A percentile compares a stretch with the other conserved stretches of the same genome.
Conservation (phyloP, 31 red algal genomes). For the Endocladia muricata region DNA sequence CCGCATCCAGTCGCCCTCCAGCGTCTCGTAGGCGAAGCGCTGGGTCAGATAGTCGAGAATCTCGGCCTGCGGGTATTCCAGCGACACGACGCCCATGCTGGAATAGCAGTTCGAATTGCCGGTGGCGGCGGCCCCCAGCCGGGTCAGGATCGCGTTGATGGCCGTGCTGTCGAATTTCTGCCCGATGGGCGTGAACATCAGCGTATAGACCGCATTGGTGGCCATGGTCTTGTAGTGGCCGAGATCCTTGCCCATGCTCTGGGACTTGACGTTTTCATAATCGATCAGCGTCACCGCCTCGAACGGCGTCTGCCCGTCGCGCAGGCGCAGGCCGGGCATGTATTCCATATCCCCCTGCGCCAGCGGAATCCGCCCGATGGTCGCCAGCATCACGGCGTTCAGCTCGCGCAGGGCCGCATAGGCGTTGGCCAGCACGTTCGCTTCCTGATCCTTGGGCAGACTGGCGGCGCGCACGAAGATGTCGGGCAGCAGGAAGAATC, state of each 20-base stretch:
- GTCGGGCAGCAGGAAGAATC: not conserved
- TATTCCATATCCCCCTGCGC: not conserved
- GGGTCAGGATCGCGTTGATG: slow-evolving; percentile 1
- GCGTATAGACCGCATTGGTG: slow-evolving; percentile 3
- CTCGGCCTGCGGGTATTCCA: slow-evolving; percentile 3
- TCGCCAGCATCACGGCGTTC: slow-evolving; percentile 2
- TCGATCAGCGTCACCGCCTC: slow-evolving; percentile 2
- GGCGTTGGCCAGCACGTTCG: not conserved
- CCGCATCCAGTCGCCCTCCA: slow-evolving; percentile 2
- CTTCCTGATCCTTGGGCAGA: slow-evolving; percentile 3
- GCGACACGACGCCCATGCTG: not conserved
- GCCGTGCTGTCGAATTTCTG: slow-evolving; percentile 3
- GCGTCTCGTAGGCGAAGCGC: not conserved
- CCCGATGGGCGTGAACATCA: slow-evolving; percentile 3
- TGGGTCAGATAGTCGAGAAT: slow-evolving; percentile 4
- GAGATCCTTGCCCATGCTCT: not conserved
- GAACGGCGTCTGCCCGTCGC: not conserved
- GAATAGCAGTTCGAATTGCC: slow-evolving; percentile 1
- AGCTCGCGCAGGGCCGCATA: slow-evolving; percentile 2
- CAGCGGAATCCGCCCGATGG: not conserved
- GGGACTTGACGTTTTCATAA: slow-evolving; percentile 4
- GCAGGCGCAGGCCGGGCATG: not conserved
- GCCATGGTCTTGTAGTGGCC: slow-evolving; percentile 3
- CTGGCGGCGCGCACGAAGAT: slow-evolving; percentile 2
- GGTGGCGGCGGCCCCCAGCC: slow-evolving; percentile 1